A percentile compares a stretch with the other conserved stretches of the same genome.
These are phyloP conservation scores for Ceratobasidium sp. DNA, from an alignment of 1,284 basidiomycete genomes.

Conservation along the genomic window DNA sequence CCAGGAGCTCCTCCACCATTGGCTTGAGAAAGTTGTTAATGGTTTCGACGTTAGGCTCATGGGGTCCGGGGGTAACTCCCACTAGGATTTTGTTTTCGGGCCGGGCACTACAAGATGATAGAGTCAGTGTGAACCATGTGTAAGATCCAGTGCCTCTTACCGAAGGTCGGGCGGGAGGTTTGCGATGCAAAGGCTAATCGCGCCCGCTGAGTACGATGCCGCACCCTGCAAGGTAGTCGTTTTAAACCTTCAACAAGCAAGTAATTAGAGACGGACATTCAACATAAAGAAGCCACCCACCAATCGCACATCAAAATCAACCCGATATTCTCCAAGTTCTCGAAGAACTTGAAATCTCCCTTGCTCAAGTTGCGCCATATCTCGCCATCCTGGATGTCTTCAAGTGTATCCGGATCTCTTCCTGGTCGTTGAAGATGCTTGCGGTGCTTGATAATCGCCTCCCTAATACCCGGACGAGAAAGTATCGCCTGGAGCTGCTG, in stretches of 20 bases:
- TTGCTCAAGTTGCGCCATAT: not conserved
- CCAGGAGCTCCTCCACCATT: not conserved
- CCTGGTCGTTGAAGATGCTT: not conserved
- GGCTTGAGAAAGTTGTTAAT: conserved; percentile 16
- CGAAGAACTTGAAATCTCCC: not conserved
- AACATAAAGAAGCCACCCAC: not conserved
- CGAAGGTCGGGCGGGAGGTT: conserved; percentile 27
- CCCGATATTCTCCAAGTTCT: conserved; percentile 13
- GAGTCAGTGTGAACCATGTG: too few relatives aligned
- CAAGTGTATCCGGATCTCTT: not conserved
- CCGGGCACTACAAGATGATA: not conserved
- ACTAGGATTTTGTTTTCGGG: conserved; percentile 26
- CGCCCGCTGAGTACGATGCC: conserved; percentile 4
- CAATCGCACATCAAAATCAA: conserved; percentile 20
- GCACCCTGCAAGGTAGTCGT: not conserved
- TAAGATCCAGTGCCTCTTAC: not conserved
- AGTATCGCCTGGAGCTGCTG: not conserved
- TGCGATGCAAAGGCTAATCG: conserved; percentile 16
- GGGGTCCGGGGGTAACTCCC: conserved; percentile 16
- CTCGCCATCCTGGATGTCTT: conserved; percentile 24
- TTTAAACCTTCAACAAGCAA: not conserved
- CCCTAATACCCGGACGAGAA: not conserved
- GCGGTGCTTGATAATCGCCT: conserved; percentile 3
- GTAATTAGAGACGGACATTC: too few relatives aligned
- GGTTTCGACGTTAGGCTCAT: conserved; percentile 22